Base-by-base conservation (phyloP, 2,329 filamentous ascomycete genomes). In the Sphaceloma murrayae region DNA sequence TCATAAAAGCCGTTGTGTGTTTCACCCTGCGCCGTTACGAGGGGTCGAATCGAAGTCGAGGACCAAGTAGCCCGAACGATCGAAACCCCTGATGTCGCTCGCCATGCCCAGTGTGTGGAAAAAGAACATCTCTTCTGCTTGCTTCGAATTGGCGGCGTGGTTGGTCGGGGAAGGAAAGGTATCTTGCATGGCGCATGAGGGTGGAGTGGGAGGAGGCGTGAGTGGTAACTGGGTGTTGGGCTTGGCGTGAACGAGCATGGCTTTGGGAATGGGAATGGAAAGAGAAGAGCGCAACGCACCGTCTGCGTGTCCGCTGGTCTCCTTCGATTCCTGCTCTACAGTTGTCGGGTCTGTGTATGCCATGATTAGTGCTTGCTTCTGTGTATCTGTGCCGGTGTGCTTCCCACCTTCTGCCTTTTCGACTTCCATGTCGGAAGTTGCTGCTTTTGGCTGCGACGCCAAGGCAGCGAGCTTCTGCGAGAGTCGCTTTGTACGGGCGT, bases 401-500 rank as follows among this genome's bases (percentile, higher is more conserved):
- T 43, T 9, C 49, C 42, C 34, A 49, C 52, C 54, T 50, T 66
- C 67, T 43, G 64, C 62, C 46, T 66, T 57, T 48, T 67, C 61
- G 39, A 68, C 66, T 31, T 71, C 66, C 54, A 72, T 68, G 32
- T 68, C 62, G 45, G 64, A 62, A 49, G 54, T 59, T 45, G 59
- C 58, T 39, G 83, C 79, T 62, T 83, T 86, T 48, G 85, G 80
- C 58, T 87, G 79, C 46, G 80, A 73, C 34, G 82, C 83, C 54
- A 94, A 63, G 61, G 88, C 86, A 57, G 88, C 72, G 48, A 95
- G 72, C 66, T 91, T 94, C 49, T 84, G 82, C 29, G 85, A 86
- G 26, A 95, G 76, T 53, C 89, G 80, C 64, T 88, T 81, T 43
- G 80, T 81, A 54, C 89, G 77, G 34, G 83, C 87, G 55, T 74